phyloP scores from a whole-genome alignment of 805 yeast genomes.

The Schizosaccharomyces octosporus region DNA sequence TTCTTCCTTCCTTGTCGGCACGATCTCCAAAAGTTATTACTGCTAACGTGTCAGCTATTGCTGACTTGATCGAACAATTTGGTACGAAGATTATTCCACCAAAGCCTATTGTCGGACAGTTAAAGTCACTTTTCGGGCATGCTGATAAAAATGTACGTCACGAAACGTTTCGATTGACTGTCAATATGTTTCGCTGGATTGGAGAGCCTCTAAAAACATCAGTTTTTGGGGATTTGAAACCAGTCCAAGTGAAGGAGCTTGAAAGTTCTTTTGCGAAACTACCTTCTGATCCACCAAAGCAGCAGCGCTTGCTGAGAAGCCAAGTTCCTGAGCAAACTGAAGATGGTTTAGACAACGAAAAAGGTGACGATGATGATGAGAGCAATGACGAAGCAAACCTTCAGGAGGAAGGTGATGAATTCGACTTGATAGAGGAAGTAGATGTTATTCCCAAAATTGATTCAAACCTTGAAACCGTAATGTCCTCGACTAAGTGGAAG shows the following conservation, averaged over 20 bases:
- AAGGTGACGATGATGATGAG: conserved; percentile 4
- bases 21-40: conserved; percentile 58
- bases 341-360: conserved; percentile 10
- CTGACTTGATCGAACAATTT: conserved; percentile 29
- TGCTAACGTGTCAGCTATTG: conserved; percentile 33
- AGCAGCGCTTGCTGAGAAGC: conserved; percentile 28
- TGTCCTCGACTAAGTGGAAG: conserved; percentile 60
- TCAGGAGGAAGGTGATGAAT: conserved; percentile 31
- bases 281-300: conserved; percentile 16
- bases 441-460: conserved; percentile 47
- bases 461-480: conserved; percentile 26
- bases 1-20: conserved; percentile 36
- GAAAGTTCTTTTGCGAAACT: conserved; percentile 37
- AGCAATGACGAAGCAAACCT: conserved; percentile 12
- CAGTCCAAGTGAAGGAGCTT: conserved; percentile 75
- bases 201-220: conserved; percentile 36
- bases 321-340: conserved; percentile 22
- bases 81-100: conserved; percentile 43
- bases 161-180: conserved; percentile 44
- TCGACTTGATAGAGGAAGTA: conserved; percentile 44
- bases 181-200: conserved; percentile 50
- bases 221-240: conserved; percentile 51
- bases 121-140: conserved; percentile 55
- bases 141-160: conserved; percentile 70
- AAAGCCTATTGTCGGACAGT: conserved; percentile 26